Evolutionary conservation across 2,329 filamentous ascomycete species (phyloP), one percentile per base, ranked within the genome.

Genomic region (Fusarium gaditjirri): DNA sequence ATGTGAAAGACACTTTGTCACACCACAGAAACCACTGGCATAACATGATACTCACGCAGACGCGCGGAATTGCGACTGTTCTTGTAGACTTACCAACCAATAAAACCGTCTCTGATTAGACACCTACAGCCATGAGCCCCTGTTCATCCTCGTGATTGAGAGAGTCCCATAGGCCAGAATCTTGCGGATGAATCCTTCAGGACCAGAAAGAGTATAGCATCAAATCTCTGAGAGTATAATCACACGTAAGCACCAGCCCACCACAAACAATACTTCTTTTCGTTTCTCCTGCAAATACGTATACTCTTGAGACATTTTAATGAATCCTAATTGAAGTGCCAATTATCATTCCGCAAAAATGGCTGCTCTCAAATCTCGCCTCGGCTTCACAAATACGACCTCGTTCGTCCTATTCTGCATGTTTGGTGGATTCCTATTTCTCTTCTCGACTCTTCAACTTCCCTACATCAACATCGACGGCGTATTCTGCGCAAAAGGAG

Each of bases 391-490:
- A 12, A 43, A 8, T 3, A 44, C 35, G 2, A 66, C 39, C 7
- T 42, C 67, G 2, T 38, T 47, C 3, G 14, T 25, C 4, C 21
- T 66, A 1, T 66, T 65, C 8, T 53, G 36, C 16, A 6, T 56
- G 4, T 66, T 70, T 8, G 44, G n/a, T 0, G 33, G 54, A 0
- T 6, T n/a, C 1, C 6, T 70, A 3, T 70, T 59, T 4, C 16
- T 66, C 14, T 70, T 70, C 49, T 70, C 67, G 1, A 47, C 47
- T 1, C 36, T 66, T 5, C 67, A 70, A 5, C 44, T 70, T 2
- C 66, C 54, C 0, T 56, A 36, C 8, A 39, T 70, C 6, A 55
- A 61, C 8, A 70, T 70, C 4, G 66, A 70, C 14, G 38, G 62
- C 7, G 39, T 70, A 2, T 61, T 70, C 10, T 70, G 66, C 14